Conservation (phyloP, 805 yeast species). For the Nakazawaea ishiwadae region DNA sequence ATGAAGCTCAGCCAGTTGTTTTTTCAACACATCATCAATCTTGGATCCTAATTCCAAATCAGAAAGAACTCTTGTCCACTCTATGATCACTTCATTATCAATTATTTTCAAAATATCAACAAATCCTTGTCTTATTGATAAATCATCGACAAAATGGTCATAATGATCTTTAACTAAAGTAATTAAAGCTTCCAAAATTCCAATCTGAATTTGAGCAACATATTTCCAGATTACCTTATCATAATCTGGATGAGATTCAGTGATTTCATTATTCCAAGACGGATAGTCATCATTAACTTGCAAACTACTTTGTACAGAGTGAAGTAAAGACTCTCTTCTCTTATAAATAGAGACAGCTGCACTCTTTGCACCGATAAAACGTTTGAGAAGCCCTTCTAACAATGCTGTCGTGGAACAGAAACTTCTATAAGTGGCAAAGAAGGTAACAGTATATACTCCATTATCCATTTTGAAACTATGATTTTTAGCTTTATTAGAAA, state of each 20-base stretch:
- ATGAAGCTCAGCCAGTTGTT: constrained; percentile 16
- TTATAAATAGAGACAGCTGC: constrained; percentile 52
- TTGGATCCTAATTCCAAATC: constrained; percentile 21
- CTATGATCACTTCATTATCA: constrained; percentile 56
- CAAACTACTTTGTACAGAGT: background rate
- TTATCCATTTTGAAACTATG: constrained; percentile 50
- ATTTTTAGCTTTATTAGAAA: constrained; percentile 17
- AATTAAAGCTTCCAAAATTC: constrained; percentile 71
- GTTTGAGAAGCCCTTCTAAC: constrained; percentile 44
- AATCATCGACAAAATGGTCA: constrained; percentile 67
- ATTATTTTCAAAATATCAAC: constrained; percentile 61
- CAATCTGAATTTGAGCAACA: constrained; percentile 75
- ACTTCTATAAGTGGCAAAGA: constrained; percentile 65
- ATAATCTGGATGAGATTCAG: constrained; percentile 26
- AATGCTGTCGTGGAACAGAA: constrained; percentile 55
- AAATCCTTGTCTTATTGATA: constrained; percentile 52
- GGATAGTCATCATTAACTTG: constrained; percentile 30
- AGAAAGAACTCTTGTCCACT: constrained; percentile 40
- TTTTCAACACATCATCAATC: constrained; percentile 12
- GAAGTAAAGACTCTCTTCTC: constrained; percentile 7
- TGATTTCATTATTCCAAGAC: constrained; percentile 45
- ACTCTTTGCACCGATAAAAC: constrained; percentile 59
- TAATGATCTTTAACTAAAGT: constrained; percentile 71
- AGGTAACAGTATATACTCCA: constrained; percentile 59
- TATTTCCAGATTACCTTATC: constrained; percentile 55